Conservation (phyloP, 768 basidiomycete genomes). For the Pisolithus albus region DNA sequence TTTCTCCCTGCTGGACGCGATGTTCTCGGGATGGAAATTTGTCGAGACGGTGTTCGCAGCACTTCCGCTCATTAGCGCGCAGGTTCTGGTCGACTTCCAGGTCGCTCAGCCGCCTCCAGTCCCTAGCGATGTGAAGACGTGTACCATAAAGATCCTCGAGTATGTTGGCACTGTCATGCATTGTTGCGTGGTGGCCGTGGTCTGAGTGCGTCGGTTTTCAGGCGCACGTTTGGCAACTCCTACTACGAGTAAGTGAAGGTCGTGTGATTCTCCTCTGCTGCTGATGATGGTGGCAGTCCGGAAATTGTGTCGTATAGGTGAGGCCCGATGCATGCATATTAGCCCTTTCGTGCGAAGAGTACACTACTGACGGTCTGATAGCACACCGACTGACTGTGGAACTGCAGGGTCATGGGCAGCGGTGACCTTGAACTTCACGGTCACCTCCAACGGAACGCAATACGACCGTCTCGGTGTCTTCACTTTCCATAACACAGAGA, state of each 20-base stretch:
- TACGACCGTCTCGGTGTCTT: constrained; percentile 68
- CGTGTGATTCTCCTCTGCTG: neutral
- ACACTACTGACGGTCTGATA: constrained; percentile 16
- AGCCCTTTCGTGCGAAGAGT: neutral
- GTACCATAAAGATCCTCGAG: constrained; percentile 61
- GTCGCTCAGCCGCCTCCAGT: constrained; percentile 67
- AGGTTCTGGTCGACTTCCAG: constrained; percentile 53
- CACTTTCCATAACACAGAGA: constrained; percentile 73
- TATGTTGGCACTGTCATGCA: constrained; percentile 25
- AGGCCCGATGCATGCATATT: constrained; percentile 10
- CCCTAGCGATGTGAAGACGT: constrained; percentile 52
- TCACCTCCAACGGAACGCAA: constrained; percentile 72
- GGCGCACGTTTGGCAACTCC: constrained; percentile 68
- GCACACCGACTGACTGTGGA: constrained; percentile 71
- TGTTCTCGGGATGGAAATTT: constrained; percentile 15
- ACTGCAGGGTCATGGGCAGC: constrained; percentile 66
- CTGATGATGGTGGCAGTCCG: constrained; percentile 33
- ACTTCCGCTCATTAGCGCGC: constrained; percentile 13
- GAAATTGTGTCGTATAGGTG: constrained; percentile 60
- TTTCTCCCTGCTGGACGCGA: neutral
- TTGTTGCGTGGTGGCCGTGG: neutral
- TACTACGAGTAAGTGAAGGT: constrained; percentile 49
- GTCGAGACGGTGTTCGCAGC: constrained; percentile 9
- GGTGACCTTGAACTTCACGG: constrained; percentile 69
- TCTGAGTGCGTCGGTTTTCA: constrained; percentile 16